phyloP scores from a whole-genome alignment of 768 basidiomycete species.

The Xerocomellus chrysenteron region DNA sequence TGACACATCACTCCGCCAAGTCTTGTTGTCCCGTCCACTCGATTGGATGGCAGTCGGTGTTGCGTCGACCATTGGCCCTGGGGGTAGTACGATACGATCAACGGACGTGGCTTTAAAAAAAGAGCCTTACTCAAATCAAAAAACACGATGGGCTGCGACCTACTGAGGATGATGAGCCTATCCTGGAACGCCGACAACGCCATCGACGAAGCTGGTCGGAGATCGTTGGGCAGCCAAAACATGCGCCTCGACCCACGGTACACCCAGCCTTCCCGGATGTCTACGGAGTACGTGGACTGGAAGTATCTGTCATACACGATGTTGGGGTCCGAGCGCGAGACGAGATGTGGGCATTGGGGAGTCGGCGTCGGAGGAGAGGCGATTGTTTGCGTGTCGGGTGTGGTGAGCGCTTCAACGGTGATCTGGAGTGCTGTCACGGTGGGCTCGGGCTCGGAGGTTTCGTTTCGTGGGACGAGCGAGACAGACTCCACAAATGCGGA shows the following conservation, averaged over 20 bases:
- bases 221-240: conserved; percentile 18
- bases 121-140: conserved; percentile 17
- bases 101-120: not conserved
- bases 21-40: not conserved
- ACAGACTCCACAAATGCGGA: not conserved
- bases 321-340: conserved; percentile 11
- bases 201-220: conserved; percentile 7
- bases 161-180: conserved; percentile 5
- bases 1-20: not conserved
- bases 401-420: not conserved
- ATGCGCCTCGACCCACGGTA: conserved; percentile 12
- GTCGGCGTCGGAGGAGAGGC: not conserved
- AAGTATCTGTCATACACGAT: conserved; percentile 15
- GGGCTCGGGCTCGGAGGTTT: not conserved
- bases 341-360: conserved; percentile 7
- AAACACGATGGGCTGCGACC: not conserved
- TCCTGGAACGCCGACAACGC: conserved; percentile 12
- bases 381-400: not conserved
- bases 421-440: not conserved
- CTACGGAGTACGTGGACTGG: conserved; percentile 13
- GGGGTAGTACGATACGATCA: not conserved
- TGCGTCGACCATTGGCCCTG: not conserved
- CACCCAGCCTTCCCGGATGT: conserved; percentile 15
- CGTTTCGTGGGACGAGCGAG: not conserved
- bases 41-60: not conserved